Base-by-base conservation (phyloP, 306 rosid genomes). In the Lablab purpureus region DNA sequence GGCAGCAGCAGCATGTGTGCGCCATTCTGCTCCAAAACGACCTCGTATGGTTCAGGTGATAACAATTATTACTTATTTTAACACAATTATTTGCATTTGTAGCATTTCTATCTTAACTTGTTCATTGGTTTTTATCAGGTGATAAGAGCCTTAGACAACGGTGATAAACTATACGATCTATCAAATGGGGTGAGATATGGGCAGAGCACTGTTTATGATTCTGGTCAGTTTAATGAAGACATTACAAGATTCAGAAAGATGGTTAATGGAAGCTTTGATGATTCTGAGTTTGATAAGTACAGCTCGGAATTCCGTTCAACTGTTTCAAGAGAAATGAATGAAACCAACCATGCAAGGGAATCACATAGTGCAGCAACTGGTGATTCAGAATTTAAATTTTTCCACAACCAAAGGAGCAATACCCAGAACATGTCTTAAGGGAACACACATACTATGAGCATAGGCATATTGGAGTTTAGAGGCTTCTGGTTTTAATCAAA, bases 1-100 rank as follows among this genome's bases (percentile, higher is more conserved):
- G 85, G 94, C 97, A 47, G 98, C 99, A 13, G 99, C 96, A 46
- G 99, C 98, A 2, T 93, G 99, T 37, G 89, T 95, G 75, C 97
- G 98, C 27, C 97, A 90, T 76, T 95, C 98, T 19, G 98, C 92
- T 78, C 90, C 85, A 22, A 93, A 90, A 80, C 90, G 99, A 36
- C 99, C 99, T 34, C 78, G 99, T 13, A 93, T 95, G 98, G 86
- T 76, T 52, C 99, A 95, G 99, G 99, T 95, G 76, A 69, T 56
- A 27, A 77, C 43, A 59, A 74, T n/a, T n/a, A n/a, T n/a, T n/a
- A n/a, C n/a, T n/a, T n/a, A n/a, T n/a, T n/a, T n/a, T n/a, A n/a
- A n/a, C 64, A 46, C 17, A 21, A 54, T 28, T 6, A 7, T 79
- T 34, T 74, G 23, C 43, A 19, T 28, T 76, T 62, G 34, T 21